Conservation (phyloP, 306 rosid genomes). For the Cicer cuneatum region DNA sequence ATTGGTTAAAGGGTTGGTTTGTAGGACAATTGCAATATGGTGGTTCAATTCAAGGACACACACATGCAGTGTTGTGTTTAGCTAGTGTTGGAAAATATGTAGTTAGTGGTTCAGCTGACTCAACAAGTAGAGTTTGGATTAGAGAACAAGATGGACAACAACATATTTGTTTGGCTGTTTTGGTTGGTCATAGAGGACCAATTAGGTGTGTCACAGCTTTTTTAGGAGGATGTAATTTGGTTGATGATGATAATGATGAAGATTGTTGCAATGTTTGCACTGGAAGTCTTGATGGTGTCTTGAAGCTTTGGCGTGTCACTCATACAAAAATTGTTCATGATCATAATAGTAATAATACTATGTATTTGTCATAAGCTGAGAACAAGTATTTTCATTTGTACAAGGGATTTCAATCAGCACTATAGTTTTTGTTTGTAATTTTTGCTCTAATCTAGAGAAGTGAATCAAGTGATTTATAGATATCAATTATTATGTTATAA, state of each 20-base stretch:
- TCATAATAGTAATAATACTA: neutral
- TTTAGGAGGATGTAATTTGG: slow-evolving; percentile 45
- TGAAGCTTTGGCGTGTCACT: slow-evolving; percentile 84
- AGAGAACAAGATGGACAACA: slow-evolving; percentile 63
- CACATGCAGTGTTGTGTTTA: slow-evolving; percentile 82
- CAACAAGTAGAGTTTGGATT: slow-evolving; percentile 78
- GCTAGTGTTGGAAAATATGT: slow-evolving; percentile 63
- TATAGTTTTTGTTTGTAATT: neutral
- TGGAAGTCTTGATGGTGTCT: slow-evolving; percentile 88
- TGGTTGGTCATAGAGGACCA: slow-evolving; percentile 92
- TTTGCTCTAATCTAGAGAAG: neutral
- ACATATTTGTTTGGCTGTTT: slow-evolving; percentile 76
- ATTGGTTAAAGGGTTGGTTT: slow-evolving; percentile 84
- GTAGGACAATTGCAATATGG: slow-evolving; percentile 86
- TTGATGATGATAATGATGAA: slow-evolving; percentile 54
- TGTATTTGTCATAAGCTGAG: slow-evolving; percentile 46
- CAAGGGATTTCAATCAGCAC: slow-evolving; percentile 26
- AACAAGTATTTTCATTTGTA: slow-evolving; percentile 64
- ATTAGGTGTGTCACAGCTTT: slow-evolving; percentile 67
- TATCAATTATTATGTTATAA: no score
- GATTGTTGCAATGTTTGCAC: slow-evolving; percentile 70
- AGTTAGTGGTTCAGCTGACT: slow-evolving; percentile 89
- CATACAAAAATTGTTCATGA: slow-evolving; percentile 40
- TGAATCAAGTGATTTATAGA: neutral
- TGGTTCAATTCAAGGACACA: slow-evolving; percentile 91